Conservation (phyloP, 345 rosid species). For the Gynandropsis gynandra region DNA sequence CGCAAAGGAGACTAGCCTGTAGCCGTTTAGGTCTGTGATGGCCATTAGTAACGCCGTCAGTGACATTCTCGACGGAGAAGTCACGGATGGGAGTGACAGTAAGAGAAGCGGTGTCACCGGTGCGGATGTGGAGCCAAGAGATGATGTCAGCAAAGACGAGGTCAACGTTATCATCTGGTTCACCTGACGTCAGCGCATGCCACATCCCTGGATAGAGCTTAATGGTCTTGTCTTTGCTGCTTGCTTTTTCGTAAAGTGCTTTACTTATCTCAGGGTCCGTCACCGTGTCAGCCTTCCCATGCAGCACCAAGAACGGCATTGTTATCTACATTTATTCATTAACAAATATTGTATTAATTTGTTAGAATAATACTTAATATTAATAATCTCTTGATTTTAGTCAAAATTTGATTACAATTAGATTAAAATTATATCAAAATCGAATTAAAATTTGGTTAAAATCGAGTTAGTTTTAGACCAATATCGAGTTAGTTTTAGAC, state of each 20-base stretch:
- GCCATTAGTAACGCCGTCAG: conserved; percentile 2
- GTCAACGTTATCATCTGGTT: conserved; percentile 64
- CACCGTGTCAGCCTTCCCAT: conserved; percentile 86
- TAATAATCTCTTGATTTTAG: too few relatives aligned
- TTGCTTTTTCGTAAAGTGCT: conserved; percentile 64
- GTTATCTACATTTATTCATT: conserved; percentile 52
- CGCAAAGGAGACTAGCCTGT: conserved; percentile 40
- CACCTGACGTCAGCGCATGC: conserved; percentile 90
- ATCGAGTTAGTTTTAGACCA: too few relatives aligned
- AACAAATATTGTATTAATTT: too few relatives aligned
- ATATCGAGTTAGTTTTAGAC: too few relatives aligned
- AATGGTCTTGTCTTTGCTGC: conserved; percentile 79
- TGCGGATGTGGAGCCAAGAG: conserved; percentile 66
- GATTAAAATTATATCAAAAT: too few relatives aligned
- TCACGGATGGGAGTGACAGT: conserved; percentile 32
- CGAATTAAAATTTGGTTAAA: too few relatives aligned
- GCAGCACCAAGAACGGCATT: conserved; percentile 77
- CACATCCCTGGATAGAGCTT: conserved; percentile 91
- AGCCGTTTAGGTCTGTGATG: conserved; percentile 12
- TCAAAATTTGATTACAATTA: too few relatives aligned
- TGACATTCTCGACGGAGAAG: conserved; percentile 16
- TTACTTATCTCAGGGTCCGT: conserved; percentile 98
- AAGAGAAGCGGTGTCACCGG: conserved; percentile 23
- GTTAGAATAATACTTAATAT: too few relatives aligned
- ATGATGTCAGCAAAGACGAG: conserved; percentile 74